Base-by-base conservation (phyloP, 2,329 filamentous ascomycete genomes). In the Basipetospora sp. region DNA sequence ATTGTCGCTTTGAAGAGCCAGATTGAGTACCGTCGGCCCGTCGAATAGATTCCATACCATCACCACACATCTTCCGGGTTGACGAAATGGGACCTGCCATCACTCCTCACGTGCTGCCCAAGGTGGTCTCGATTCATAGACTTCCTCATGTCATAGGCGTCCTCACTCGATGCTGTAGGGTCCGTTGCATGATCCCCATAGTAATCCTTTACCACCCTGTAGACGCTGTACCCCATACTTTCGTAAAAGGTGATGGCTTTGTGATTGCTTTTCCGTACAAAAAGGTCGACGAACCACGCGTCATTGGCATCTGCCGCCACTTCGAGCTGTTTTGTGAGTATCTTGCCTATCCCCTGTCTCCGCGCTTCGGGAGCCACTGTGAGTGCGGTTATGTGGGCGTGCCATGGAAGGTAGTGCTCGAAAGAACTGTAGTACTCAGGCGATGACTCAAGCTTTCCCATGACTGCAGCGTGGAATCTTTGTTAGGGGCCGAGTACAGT, bases 81-180 rank as follows among this genome's bases (percentile, higher is more conserved):
- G 18, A 98, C 86, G 48, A 72, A 69, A 53, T 83, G 76, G 41
- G 74, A 67, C 63, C 90, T 81, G 14, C 90, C 90, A 48, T 88
- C 74, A 38, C 79, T 72, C 45, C 90, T 72, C 34, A 93, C 69
- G 57, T 92, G 84, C 55, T 82, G 71, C 41, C 69, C 62, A 40
- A 78, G 71, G 55, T 69, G 73, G 60, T 98, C 90, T 51, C 87
- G 72, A 58, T 73, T 81, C 62, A 88, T 74, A 27, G 85, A 74
- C 56, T 94, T 96, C 46, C 90, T 75, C 90, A 98, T 98, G 61
- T 98, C 90, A 55, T 84, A 90, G 14, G 88, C 90, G 63, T 96
- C 88, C 58, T 93, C 86, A 36, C 74, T 72, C 13, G 63, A 63
- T 42, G 70, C 64, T 8, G 67, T 72, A 3, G 74, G 72, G 38